These are phyloP conservation scores for Fusarium algeriense DNA, from an alignment of 2,329 filamentous ascomycete genomes.

Conservation along the genomic window DNA sequence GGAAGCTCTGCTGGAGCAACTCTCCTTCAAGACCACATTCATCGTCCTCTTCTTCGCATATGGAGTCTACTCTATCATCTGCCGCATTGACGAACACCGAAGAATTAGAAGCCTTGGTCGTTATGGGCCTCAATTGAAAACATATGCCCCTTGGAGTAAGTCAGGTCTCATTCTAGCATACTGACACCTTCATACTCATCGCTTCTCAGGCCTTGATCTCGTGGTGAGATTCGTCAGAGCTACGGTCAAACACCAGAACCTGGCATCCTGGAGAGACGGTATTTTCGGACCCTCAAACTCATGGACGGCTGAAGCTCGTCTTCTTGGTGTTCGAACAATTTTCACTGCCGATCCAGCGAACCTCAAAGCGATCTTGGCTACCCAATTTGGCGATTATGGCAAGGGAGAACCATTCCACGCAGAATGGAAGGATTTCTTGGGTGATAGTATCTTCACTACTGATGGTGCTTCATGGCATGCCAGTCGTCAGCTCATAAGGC, in stretches of 20 bases:
- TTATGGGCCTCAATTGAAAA: constrained; percentile 54
- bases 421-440: constrained; percentile 82
- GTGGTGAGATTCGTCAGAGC: constrained; percentile 67
- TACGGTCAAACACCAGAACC: constrained; percentile 65
- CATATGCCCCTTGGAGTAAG: constrained; percentile 62
- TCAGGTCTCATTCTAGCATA: not conserved
- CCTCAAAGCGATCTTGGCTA: constrained; percentile 89
- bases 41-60: constrained; percentile 55
- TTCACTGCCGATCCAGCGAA: constrained; percentile 89
- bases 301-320: constrained; percentile 71
- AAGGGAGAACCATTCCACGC: constrained; percentile 81
- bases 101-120: constrained; percentile 62
- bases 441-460: constrained; percentile 81
- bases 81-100: constrained; percentile 56
- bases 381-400: constrained; percentile 86
- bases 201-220: constrained; percentile 70
- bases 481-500: constrained; percentile 83
- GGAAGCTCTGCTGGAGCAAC: constrained; percentile 59
- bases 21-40: constrained; percentile 57
- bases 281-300: constrained; percentile 58
- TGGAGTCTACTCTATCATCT: constrained; percentile 53
- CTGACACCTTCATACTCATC: not conserved
- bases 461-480: constrained; percentile 84
- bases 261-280: constrained; percentile 70
- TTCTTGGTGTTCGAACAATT: constrained; percentile 70